Conservation (phyloP, 192 early-diverging fungal species). For the Anaeromyces robustus region DNA sequence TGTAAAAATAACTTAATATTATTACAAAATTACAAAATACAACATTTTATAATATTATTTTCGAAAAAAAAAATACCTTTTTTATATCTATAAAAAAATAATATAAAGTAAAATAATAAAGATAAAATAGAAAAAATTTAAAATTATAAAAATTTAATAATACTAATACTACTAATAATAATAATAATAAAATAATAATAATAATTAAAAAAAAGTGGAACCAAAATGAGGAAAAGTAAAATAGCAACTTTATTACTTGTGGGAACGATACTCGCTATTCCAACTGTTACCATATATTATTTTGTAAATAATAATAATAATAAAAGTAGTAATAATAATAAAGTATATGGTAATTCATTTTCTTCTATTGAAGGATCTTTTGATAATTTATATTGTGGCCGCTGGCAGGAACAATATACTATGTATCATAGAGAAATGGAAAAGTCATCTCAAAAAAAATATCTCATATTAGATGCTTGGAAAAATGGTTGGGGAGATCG, state of each 20-base stretch:
- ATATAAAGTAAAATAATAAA: too few species aligned
- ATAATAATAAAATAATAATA: too few species aligned
- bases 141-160: too few species aligned
- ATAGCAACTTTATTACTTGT: not conserved
- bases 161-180: too few species aligned
- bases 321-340: not conserved
- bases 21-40: too few species aligned
- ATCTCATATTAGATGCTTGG: not conserved
- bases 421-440: not conserved
- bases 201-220: not conserved
- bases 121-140: too few species aligned
- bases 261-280: not conserved
- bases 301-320: not conserved
- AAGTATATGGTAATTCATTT: not conserved
- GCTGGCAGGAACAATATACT: not conserved
- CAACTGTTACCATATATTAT: not conserved
- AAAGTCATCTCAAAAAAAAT: not conserved
- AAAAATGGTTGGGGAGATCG: not conserved
- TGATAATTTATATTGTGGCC: not conserved
- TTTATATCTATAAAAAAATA: too few species aligned
- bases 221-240: not conserved
- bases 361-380: not conserved
- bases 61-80: too few species aligned
- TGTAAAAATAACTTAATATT: too few species aligned
- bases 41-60: too few species aligned